Evolutionary conservation across 164 flowering plant genomes (phyloP), one percentile per base, ranked within the genome.

Genomic region (Vitis amurensis): DNA sequence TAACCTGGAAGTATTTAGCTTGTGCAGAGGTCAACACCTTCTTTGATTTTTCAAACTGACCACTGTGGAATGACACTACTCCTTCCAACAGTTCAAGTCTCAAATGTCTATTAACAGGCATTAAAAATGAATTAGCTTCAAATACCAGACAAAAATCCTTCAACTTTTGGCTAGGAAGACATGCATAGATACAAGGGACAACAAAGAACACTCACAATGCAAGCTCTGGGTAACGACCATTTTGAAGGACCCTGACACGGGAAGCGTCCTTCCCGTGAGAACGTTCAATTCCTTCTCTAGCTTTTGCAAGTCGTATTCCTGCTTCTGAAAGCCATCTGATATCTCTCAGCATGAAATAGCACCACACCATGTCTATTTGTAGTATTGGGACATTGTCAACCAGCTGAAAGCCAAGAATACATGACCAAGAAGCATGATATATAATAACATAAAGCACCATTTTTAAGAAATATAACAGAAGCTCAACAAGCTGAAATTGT

Each of bases 291-390:
- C 95, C 97, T 77, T 86, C 72, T 77, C 98, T 85, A 61, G 99
- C 98, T 78, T 86, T 88, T 31, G 77, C 82, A 55, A 95, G 94
- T 57, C 96, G 91, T 49, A 81, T 61, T 47, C 97, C 98, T 1
- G 98, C 99, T 77, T 80, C 84, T 49, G 97, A 87, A 62, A 95
- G 91, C 85, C 88, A 86, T 58, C 83, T 86, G 73, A 95, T 89
- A 75, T 92, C 98, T 56, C 82, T 85, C 8, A 92, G 93, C 99
- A 95, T 83, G 75, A 95, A 95, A 77, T 91, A 95, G 75, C 98
- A 95, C 99, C 99, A 95, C 8, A 92, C 99, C 73, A 81, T 92
- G 80, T 95, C 99, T 73, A 95, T 86, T 87, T 91, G 98, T 53
- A 95, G 88, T 70, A 92, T 87, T 48, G 98, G 80, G 17, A 88